phyloP scores from a whole-genome alignment of 805 yeast genomes.

The Huiozyma sinensis region DNA sequence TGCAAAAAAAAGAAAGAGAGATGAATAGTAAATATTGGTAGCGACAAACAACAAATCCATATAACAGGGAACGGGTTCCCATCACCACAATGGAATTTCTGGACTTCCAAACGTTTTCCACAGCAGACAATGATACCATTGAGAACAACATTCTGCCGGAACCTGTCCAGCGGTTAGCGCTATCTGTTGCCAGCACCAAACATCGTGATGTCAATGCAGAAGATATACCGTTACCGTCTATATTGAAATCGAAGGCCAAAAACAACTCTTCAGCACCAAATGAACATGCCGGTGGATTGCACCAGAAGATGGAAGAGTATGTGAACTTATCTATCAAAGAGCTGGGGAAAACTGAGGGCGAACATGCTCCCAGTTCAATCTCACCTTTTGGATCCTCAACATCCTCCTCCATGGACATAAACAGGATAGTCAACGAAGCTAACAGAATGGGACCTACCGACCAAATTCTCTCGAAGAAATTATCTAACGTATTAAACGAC shows the following conservation, averaged over 20 bases:
- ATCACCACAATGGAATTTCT: slow-evolving; percentile 31
- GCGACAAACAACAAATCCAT: too few species aligned
- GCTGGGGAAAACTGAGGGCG: not conserved
- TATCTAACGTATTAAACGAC: slow-evolving; percentile 28
- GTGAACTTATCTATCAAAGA: slow-evolving; percentile 2
- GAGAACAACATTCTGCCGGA: slow-evolving; percentile 15
- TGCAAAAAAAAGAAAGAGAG: too few species aligned
- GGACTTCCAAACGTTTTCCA: slow-evolving; percentile 38
- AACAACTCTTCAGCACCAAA: not conserved
- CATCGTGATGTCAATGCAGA: not conserved
- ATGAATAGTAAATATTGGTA: too few species aligned
- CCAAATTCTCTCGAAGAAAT: slow-evolving; percentile 23
- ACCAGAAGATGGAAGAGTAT: slow-evolving; percentile 1
- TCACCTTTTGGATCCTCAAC: too few species aligned
- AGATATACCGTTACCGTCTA: not conserved
- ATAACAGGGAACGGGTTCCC: too few species aligned
- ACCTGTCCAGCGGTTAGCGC: slow-evolving; percentile 20
- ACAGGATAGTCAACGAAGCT: slow-evolving; percentile 1
- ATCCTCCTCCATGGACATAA: not conserved
- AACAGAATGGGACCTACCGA: slow-evolving; percentile 14
- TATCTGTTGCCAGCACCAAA: slow-evolving; percentile 9
- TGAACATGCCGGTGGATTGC: not conserved
- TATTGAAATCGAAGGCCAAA: not conserved
- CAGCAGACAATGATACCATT: slow-evolving; percentile 13
- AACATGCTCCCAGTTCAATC: too few species aligned